Evolutionary conservation across 83 land plant species (phyloP).

Genomic region (Thuja plicata): DNA sequence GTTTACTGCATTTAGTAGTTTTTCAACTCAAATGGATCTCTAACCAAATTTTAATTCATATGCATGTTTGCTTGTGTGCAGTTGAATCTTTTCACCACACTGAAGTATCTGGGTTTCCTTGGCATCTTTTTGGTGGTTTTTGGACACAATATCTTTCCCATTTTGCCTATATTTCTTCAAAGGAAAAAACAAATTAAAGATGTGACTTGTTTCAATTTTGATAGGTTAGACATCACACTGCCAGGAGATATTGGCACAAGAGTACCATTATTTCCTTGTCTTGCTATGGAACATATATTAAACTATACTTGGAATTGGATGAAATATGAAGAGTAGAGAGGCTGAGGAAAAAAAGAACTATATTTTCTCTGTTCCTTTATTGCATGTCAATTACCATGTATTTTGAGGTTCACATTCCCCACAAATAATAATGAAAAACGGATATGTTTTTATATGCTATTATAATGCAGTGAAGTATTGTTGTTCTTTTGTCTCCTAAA

Average conservation of each 20-base stretch:
- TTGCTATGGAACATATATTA: not conserved
- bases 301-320: not conserved
- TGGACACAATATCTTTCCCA: slow-evolving; percentile 63
- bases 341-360: not conserved
- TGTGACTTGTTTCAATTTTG: not conserved
- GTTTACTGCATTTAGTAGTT: not conserved
- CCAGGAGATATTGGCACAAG: not conserved
- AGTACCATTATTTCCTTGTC: not conserved
- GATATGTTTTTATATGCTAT: not conserved
- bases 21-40: not conserved
- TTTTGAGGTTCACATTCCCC: not conserved
- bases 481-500: not conserved
- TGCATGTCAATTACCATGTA: not conserved
- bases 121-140: slow-evolving; percentile 51
- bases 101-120: slow-evolving; percentile 51
- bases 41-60: not conserved
- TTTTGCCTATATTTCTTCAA: slow-evolving; percentile 31
- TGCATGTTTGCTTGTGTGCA: not conserved
- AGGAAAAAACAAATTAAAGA: slow-evolving; percentile 17
- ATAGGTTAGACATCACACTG: not conserved
- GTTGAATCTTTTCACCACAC: slow-evolving; percentile 13
- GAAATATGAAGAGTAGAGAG: not conserved
- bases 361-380: too few relatives aligned
- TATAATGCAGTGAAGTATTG: not conserved
- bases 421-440: not conserved